These are phyloP conservation scores for Stemphylium lycopersici DNA, from an alignment of 2,329 filamentous ascomycete genomes.

Conservation along the genomic window DNA sequence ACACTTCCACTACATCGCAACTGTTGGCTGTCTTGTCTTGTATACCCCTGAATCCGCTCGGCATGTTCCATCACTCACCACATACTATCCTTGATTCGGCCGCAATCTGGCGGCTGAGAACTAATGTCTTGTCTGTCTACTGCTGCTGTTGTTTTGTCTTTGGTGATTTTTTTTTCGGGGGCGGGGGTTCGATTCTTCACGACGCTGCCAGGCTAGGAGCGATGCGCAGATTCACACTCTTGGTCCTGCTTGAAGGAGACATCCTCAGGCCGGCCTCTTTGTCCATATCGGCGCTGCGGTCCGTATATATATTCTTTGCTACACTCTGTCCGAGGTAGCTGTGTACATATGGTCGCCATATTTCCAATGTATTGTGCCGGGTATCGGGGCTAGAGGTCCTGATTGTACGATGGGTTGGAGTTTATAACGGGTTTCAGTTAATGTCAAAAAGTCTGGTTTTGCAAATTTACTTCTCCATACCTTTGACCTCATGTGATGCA, in stretches of 20 bases:
- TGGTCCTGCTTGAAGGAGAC: conserved; percentile 6
- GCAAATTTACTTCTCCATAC: background rate
- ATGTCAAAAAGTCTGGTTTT: conserved; percentile 20
- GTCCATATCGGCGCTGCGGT: conserved; percentile 13
- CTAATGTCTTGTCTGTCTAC: conserved; percentile 29
- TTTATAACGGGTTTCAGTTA: conserved; percentile 10
- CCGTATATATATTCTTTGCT: conserved; percentile 21
- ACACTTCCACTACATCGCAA: conserved; percentile 13
- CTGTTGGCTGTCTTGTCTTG: conserved; percentile 20
- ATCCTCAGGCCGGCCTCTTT: conserved; percentile 10
- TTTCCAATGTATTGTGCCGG: conserved; percentile 18
- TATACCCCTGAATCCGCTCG: conserved; percentile 28
- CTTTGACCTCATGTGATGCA: background rate
- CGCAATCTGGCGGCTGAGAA: conserved; percentile 16
- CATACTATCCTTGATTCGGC: conserved; percentile 29
- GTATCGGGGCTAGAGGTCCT: conserved; percentile 7
- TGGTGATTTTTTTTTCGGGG: background rate
- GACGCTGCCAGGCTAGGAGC: conserved; percentile 19
- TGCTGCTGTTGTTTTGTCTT: conserved; percentile 1
- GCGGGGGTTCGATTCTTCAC: conserved; percentile 12
- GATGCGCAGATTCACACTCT: conserved; percentile 26
- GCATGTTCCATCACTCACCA: conserved; percentile 16
- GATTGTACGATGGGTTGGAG: conserved; percentile 6
- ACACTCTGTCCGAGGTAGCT: background rate
- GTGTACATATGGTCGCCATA: conserved; percentile 29